These are phyloP conservation scores for Solanum chacoense DNA, from an alignment of 305 asterid species.

Conservation along the genomic window DNA sequence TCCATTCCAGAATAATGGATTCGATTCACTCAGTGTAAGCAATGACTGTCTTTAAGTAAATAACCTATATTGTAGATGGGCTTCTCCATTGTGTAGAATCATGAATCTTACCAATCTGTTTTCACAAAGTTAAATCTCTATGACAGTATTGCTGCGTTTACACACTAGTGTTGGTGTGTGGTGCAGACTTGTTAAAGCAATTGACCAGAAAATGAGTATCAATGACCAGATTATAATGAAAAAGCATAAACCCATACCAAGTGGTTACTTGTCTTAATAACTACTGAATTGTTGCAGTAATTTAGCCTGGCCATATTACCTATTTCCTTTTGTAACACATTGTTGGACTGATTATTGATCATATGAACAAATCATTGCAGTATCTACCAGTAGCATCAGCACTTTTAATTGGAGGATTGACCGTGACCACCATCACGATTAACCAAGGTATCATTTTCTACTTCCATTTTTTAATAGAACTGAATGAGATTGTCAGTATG, in stretches of 20 bases:
- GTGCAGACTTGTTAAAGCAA: neutral
- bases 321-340: neutral
- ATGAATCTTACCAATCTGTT: neutral
- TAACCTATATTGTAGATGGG: neutral
- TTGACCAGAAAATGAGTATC: neutral
- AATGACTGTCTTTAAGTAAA: neutral
- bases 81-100: neutral
- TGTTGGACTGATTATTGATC: neutral
- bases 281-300: neutral
- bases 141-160: neutral
- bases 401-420: slow-evolving; percentile 79
- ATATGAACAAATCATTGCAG: slow-evolving; percentile 31
- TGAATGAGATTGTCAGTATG: neutral
- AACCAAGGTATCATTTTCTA: slow-evolving; percentile 54
- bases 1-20: slow-evolving; percentile 47
- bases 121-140: neutral
- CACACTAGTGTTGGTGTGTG: neutral
- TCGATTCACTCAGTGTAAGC: slow-evolving; percentile 30
- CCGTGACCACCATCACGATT: slow-evolving; percentile 76
- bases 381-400: slow-evolving; percentile 98
- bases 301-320: neutral
- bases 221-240: neutral
- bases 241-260: neutral
- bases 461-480: neutral
- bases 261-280: neutral